phyloP scores from a whole-genome alignment of 345 rosid species.

The Dovyalis caffra region DNA sequence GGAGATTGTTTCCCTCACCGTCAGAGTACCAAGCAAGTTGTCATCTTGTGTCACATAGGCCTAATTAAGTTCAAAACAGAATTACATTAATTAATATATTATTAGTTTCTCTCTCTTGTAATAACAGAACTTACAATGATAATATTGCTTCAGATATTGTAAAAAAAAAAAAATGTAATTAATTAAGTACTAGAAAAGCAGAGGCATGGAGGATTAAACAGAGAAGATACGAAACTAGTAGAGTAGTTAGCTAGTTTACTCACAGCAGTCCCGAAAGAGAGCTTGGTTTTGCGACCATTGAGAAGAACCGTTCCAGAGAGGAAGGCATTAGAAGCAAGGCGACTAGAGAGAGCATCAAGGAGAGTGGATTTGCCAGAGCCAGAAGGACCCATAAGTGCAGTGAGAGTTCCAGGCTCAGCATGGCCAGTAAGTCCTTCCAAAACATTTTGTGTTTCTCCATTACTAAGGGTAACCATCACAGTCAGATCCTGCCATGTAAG shows the following conservation, averaged over 20 bases:
- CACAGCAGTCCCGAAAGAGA: constrained; percentile 90
- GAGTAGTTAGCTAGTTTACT: constrained; percentile 25
- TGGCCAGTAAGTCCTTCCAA: constrained; percentile 83
- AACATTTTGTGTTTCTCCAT: constrained; percentile 73
- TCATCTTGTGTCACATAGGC: constrained; percentile 99
- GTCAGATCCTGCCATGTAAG: constrained; percentile 94
- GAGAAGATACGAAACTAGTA: neutral
- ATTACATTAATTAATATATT: no score
- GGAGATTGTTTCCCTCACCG: constrained; percentile 86
- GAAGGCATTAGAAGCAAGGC: constrained; percentile 89
- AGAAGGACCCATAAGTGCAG: constrained; percentile 95
- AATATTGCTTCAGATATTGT: no score
- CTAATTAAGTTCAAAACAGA: constrained; percentile 21
- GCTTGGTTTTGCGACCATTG: constrained; percentile 90
- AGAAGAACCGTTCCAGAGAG: constrained; percentile 83
- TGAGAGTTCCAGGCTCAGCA: constrained; percentile 82
- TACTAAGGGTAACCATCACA: constrained; percentile 62
- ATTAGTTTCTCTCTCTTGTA: no score
- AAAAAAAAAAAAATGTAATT: no score
- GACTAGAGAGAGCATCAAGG: constrained; percentile 83
- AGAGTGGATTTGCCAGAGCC: constrained; percentile 94
- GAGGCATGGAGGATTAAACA: neutral
- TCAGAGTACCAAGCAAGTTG: constrained; percentile 86
- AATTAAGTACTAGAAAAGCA: neutral
- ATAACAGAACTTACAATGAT: no score